Conservation (phyloP, 2,329 filamentous ascomycete genomes). For the Macrophomina tecta region DNA sequence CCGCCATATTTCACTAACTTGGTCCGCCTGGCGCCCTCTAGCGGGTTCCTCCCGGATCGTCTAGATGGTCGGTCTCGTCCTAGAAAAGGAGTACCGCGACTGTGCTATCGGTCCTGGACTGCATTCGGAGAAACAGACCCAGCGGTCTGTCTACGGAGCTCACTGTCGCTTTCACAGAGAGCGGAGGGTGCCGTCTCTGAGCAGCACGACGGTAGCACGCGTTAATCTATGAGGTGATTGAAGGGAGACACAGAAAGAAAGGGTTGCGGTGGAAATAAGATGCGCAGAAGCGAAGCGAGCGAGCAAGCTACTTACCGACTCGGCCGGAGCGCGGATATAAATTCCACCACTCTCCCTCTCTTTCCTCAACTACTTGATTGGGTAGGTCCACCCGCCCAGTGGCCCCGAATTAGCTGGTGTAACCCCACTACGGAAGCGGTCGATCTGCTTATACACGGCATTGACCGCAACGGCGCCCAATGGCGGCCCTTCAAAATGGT, state of each 20-base stretch:
- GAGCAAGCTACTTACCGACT: background rate
- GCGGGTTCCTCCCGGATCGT: too few relatives aligned
- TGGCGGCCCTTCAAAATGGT: background rate
- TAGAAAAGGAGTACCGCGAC: too few relatives aligned
- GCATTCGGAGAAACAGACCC: too few relatives aligned
- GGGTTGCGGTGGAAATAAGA: background rate
- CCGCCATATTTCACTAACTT: too few relatives aligned
- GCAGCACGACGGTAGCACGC: too few relatives aligned
- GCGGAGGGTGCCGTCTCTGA: slow-evolving; percentile 24
- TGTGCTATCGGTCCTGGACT: too few relatives aligned
- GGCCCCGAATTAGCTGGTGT: background rate
- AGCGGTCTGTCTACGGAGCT: too few relatives aligned
- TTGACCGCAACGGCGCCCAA: background rate
- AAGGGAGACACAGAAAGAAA: background rate
- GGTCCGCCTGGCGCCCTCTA: too few relatives aligned
- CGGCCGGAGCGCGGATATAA: background rate
- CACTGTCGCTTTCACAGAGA: background rate
- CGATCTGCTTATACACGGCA: background rate
- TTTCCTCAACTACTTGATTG: background rate
- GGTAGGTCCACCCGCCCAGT: background rate
- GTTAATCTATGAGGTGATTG: background rate
- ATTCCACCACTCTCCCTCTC: background rate
- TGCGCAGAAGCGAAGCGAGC: background rate
- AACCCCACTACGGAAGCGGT: background rate
- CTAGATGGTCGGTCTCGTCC: too few relatives aligned